These are phyloP conservation scores for Zalaria obscura DNA, from an alignment of 2,329 filamentous ascomycete species.

Conservation along the genomic window DNA sequence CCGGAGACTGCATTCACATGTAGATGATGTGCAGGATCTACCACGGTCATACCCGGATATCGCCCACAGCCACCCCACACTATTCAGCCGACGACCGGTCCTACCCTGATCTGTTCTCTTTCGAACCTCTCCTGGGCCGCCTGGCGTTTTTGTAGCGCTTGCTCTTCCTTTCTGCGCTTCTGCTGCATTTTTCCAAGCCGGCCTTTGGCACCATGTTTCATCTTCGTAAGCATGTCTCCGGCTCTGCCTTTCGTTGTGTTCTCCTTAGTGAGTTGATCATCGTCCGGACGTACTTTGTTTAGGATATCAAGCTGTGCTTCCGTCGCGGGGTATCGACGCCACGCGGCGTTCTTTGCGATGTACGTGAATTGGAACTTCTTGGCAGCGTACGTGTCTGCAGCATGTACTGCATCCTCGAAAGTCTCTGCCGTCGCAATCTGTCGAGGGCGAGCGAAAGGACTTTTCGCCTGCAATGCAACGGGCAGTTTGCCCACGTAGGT, in stretches of 20 bases:
- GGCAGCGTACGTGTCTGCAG: conserved; percentile 52
- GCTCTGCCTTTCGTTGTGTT: conserved; percentile 68
- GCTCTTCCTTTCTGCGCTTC: conserved; percentile 4
- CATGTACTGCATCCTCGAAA: conserved; percentile 65
- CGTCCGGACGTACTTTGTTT: conserved; percentile 46
- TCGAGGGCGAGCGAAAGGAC: conserved; percentile 54
- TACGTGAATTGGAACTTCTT: conserved; percentile 34
- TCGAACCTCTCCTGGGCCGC: conserved; percentile 21
- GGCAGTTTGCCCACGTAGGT: conserved; percentile 28
- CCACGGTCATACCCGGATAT: too few species aligned
- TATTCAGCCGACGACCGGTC: conserved; percentile 23
- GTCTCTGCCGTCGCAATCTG: conserved; percentile 50
- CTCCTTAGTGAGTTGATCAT: conserved; percentile 37
- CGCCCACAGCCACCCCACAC: too few species aligned
- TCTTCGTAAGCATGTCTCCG: conserved; percentile 80
- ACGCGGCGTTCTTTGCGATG: conserved; percentile 50
- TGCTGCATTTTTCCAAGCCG: conserved; percentile 30
- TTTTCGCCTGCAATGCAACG: conserved; percentile 18
- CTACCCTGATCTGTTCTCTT: conserved; percentile 32
- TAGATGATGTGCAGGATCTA: too few species aligned
- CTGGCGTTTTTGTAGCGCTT: conserved; percentile 24
- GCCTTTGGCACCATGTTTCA: conserved; percentile 68
- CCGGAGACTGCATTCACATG: too few species aligned
- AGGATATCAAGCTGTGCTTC: conserved; percentile 51
- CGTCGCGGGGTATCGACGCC: conserved; percentile 55